Conservation (phyloP, 208 protist species). For the Naegleria fowleri region DNA sequence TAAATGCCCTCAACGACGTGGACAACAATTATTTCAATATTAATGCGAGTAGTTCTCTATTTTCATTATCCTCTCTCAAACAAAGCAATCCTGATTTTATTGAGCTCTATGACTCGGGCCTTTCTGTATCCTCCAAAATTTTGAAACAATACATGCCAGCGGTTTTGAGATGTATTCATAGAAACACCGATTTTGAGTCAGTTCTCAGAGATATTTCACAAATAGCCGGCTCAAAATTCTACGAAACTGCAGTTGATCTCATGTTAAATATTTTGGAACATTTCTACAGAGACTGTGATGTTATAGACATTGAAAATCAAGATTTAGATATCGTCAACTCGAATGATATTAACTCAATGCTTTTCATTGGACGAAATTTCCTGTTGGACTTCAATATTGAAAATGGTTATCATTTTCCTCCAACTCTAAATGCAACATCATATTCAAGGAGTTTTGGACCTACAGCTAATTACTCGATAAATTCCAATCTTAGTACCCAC, state of each 20-base stretch:
- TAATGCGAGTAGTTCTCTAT: neutral
- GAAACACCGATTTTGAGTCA: conserved; percentile 1
- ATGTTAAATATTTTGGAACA: neutral
- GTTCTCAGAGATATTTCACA: neutral
- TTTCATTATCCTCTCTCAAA: neutral
- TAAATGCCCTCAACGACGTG: neutral
- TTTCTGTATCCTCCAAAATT: neutral
- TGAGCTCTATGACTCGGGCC: neutral
- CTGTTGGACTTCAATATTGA: conserved; percentile 11
- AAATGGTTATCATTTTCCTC: neutral
- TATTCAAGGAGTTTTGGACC: neutral
- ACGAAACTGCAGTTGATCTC: neutral
- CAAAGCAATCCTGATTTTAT: neutral
- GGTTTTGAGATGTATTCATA: conserved; percentile 3
- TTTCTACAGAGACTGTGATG: neutral
- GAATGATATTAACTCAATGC: neutral
- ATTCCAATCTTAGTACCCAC: neutral
- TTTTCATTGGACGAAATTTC: conserved; percentile 12
- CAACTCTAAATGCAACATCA: neutral
- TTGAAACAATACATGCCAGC: conserved; percentile 2
- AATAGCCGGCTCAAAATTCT: neutral
- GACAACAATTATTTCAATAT: neutral
- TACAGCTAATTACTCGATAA: neutral
- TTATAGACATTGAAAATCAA: neutral
- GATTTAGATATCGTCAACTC: neutral